These are phyloP conservation scores for Yarrowia osloensis DNA, from an alignment of 805 yeast species.

Conservation along the genomic window DNA sequence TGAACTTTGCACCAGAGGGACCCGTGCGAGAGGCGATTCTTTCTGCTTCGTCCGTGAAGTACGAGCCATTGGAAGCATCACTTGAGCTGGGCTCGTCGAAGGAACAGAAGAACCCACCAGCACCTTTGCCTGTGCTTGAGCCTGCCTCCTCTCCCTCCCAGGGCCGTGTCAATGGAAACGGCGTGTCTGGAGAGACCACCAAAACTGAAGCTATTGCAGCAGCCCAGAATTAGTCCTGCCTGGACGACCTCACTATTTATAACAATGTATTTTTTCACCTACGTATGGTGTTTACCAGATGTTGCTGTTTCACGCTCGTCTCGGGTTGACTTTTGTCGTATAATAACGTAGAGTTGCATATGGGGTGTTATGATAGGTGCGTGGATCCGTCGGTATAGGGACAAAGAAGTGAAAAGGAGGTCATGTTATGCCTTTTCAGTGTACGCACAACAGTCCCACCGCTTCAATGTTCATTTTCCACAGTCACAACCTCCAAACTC, in stretches of 20 bases:
- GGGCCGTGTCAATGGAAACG: neutral
- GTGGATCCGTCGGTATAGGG: too few species aligned
- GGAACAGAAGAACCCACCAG: neutral
- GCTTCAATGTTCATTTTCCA: too few species aligned
- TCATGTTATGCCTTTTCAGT: too few species aligned
- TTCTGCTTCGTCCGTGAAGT: neutral
- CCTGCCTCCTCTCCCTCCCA: neutral
- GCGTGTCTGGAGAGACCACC: neutral
- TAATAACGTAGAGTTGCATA: too few species aligned
- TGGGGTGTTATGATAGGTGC: too few species aligned
- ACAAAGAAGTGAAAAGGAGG: too few species aligned
- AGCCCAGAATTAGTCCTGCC: neutral
- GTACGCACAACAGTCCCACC: too few species aligned
- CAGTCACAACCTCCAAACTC: too few species aligned
- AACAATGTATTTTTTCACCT: neutral
- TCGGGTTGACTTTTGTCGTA: too few species aligned
- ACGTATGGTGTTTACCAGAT: too few species aligned
- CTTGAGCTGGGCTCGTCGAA: neutral
- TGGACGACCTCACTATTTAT: neutral
- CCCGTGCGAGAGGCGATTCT: neutral
- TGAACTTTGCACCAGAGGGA: neutral
- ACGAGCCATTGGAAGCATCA: neutral
- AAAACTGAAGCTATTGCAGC: neutral
- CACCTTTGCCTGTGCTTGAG: neutral
- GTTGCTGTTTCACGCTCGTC: too few species aligned